phyloP scores from a whole-genome alignment of 2,329 filamentous ascomycete species.

The Thyridium curvatum region DNA sequence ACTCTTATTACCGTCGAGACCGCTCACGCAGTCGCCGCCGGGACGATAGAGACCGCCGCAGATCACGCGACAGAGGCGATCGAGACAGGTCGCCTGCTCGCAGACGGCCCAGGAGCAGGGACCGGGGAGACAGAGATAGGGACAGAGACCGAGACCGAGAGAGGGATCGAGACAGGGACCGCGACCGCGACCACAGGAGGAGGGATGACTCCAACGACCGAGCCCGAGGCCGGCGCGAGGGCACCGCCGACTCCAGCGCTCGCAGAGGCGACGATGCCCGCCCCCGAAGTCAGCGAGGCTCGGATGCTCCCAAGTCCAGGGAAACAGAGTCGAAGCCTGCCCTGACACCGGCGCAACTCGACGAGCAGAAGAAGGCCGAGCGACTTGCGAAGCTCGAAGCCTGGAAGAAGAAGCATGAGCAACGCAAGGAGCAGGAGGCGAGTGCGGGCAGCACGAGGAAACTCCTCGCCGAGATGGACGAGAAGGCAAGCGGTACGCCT shows the following conservation, averaged over 20 bases:
- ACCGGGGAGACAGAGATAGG: constrained; percentile 53
- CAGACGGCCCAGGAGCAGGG: constrained; percentile 52
- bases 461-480: constrained; percentile 68
- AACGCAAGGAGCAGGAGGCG: constrained; percentile 64
- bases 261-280: constrained; percentile 62
- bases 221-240: constrained; percentile 57
- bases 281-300: constrained; percentile 42
- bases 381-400: constrained; percentile 76
- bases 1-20: constrained; percentile 60
- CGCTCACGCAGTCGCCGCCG: constrained; percentile 58
- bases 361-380: constrained; percentile 74
- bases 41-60: constrained; percentile 57
- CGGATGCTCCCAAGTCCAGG: constrained; percentile 41
- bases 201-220: constrained; percentile 70
- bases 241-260: constrained; percentile 63
- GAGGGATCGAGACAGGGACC: constrained; percentile 56
- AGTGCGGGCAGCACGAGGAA: constrained; percentile 59
- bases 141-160: constrained; percentile 51
- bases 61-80: constrained; percentile 56
- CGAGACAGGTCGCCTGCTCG: constrained; percentile 53
- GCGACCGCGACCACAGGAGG: constrained; percentile 60
- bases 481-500: constrained; percentile 49
- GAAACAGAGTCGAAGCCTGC: constrained; percentile 51
- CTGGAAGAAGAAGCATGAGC: constrained; percentile 88
- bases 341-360: constrained; percentile 47